phyloP scores from a whole-genome alignment of 176 grass and related monocot genomes.

The sorghum (Sorghum bicolor) region DNA sequence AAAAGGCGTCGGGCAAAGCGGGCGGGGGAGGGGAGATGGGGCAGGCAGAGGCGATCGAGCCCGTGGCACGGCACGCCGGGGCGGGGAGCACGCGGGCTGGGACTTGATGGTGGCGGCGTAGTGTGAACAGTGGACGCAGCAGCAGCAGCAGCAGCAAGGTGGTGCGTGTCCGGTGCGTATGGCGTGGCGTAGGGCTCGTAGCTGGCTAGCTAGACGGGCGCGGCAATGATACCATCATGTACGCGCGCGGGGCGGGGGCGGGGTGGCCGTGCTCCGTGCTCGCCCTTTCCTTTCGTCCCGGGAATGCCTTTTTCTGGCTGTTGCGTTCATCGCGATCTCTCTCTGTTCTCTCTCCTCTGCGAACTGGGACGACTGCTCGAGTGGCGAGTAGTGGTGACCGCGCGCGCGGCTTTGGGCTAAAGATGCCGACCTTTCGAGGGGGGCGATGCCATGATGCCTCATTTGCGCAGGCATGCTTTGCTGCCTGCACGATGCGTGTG shows the following conservation, averaged over 20 bases:
- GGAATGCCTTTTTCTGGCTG: background rate
- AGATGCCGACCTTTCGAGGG: conserved; percentile 86
- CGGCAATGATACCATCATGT: conserved; percentile 1
- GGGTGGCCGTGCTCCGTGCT: background rate
- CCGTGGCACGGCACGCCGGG: conserved; percentile 19
- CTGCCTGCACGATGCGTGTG: background rate
- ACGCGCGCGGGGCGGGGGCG: background rate
- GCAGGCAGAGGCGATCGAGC: background rate
- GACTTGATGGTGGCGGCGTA: background rate
- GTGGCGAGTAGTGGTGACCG: background rate
- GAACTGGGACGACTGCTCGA: background rate
- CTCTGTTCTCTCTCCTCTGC: background rate
- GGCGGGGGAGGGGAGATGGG: background rate
- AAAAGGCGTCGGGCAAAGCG: conserved; percentile 17
- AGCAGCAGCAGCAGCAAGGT: background rate
- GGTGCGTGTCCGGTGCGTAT: background rate
- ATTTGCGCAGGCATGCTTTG: conserved; percentile 39
- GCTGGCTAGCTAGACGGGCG: background rate
- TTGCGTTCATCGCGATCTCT: background rate
- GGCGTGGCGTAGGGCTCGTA: background rate
- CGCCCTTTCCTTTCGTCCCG: background rate
- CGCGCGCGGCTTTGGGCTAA: conserved; percentile 29
- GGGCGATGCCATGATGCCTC: conserved; percentile 68
- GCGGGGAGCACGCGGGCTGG: conserved; percentile 32
- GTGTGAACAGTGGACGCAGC: background rate